Conservation (phyloP, 1,139 yeast genomes). For the Suhomyces coccinellae region DNA sequence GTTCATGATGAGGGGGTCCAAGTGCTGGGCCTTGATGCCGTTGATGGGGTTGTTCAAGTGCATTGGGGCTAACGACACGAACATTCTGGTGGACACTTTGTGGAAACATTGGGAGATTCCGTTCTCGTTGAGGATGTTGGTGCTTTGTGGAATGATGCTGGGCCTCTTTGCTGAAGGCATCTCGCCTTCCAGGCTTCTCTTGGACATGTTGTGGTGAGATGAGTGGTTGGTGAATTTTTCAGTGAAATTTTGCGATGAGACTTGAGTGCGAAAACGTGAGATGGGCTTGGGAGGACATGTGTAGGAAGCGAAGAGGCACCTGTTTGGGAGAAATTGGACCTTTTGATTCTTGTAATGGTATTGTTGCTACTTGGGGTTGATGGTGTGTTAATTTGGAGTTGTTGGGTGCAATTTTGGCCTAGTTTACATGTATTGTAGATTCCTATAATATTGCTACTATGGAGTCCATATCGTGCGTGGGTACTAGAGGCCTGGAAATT, state of each 20-base stretch:
- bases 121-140: constrained; percentile 36
- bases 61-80: constrained; percentile 84
- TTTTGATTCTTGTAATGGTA: neutral
- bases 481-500: too few relatives aligned
- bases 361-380: neutral
- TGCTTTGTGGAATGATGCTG: constrained; percentile 26
- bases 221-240: constrained; percentile 1
- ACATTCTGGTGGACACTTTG: constrained; percentile 60
- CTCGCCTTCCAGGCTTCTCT: constrained; percentile 11
- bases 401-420: neutral
- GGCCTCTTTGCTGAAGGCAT: constrained; percentile 20
- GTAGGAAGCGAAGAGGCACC: neutral
- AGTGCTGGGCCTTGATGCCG: constrained; percentile 83
- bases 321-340: neutral
- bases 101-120: constrained; percentile 67
- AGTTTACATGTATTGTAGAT: too few relatives aligned
- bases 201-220: constrained; percentile 8
- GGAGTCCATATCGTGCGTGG: too few relatives aligned
- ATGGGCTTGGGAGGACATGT: neutral
- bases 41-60: constrained; percentile 65
- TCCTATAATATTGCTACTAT: too few relatives aligned
- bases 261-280: constrained; percentile 1
- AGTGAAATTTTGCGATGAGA: constrained; percentile 11
- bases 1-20: constrained; percentile 86
- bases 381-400: neutral